phyloP scores from a whole-genome alignment of 2,329 filamentous ascomycete genomes.

The Neoascochyta sp. region DNA sequence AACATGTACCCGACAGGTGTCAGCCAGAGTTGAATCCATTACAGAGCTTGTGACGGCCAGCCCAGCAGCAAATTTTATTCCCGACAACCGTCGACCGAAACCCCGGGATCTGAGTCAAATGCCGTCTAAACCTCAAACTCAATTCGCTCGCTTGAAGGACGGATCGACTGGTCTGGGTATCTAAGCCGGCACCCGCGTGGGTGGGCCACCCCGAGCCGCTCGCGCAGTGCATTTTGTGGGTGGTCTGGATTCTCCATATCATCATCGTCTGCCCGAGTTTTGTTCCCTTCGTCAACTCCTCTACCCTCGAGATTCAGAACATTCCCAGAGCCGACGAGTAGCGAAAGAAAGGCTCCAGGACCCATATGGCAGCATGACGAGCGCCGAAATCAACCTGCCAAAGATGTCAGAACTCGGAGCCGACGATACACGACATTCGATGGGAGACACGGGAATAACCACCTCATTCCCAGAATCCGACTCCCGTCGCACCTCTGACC shows the following conservation, averaged over 20 bases:
- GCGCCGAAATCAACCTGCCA: conserved; percentile 37
- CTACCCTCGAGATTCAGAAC: too few species aligned
- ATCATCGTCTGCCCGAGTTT: conserved; percentile 3
- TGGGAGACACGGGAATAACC: conserved; percentile 31
- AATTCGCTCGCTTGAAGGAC: conserved; percentile 10
- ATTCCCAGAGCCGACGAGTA: conserved; percentile 1
- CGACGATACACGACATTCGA: conserved; percentile 5
- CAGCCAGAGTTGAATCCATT: too few species aligned
- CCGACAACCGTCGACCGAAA: conserved; percentile 4
- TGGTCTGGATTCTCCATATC: conserved; percentile 5
- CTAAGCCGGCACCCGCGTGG: too few species aligned
- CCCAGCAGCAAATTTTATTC: conserved; percentile 7
- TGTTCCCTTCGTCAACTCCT: conserved; percentile 4
- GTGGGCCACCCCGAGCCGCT: conserved; percentile 4
- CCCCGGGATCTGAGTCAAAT: conserved; percentile 3
- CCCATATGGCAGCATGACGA: conserved; percentile 31
- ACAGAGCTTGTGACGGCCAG: too few species aligned
- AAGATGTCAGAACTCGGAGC: conserved; percentile 13
- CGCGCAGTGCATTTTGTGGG: too few species aligned
- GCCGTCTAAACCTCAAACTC: conserved; percentile 2
- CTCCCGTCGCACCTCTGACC: conserved; percentile 8
- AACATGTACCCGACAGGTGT: too few species aligned
- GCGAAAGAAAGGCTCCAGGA: background rate
- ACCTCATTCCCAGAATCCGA: conserved; percentile 9
- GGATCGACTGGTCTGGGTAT: too few species aligned